These are phyloP conservation scores for Conoideocrella luteorostrata DNA, from an alignment of 2,329 filamentous ascomycete species.

Conservation along the genomic window DNA sequence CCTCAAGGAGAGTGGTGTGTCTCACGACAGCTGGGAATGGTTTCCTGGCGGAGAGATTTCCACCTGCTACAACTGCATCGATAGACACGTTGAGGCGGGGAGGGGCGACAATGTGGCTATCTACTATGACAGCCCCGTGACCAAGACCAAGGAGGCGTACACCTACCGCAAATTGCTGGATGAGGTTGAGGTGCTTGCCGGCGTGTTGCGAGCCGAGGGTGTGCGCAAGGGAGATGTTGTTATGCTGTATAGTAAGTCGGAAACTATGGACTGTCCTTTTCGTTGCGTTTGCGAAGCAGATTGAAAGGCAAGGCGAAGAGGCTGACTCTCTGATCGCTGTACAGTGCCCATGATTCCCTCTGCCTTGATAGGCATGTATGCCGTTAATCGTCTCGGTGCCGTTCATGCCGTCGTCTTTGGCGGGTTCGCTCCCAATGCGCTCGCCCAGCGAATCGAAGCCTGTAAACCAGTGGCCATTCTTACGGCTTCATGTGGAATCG, in stretches of 20 bases:
- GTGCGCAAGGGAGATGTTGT: slow-evolving; percentile 81
- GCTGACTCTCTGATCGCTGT: not conserved
- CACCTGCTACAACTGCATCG: slow-evolving; percentile 86
- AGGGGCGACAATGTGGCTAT: slow-evolving; percentile 69
- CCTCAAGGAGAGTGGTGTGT: slow-evolving; percentile 52
- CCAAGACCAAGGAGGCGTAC: slow-evolving; percentile 60
- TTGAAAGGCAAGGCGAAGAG: not conserved
- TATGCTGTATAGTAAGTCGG: slow-evolving; percentile 72
- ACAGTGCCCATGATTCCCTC: slow-evolving; percentile 92
- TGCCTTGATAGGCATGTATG: slow-evolving; percentile 79
- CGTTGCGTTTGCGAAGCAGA: slow-evolving; percentile 8
- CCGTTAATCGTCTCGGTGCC: slow-evolving; percentile 73
- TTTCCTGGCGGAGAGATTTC: slow-evolving; percentile 84
- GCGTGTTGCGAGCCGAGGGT: slow-evolving; percentile 74
- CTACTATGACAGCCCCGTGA: slow-evolving; percentile 83
- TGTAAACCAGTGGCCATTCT: slow-evolving; percentile 69
- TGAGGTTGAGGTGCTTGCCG: slow-evolving; percentile 77
- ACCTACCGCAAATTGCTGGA: slow-evolving; percentile 71
- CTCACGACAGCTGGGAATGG: slow-evolving; percentile 80
- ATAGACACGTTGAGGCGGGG: slow-evolving; percentile 79
- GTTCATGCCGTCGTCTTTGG: slow-evolving; percentile 92
- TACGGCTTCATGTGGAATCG: slow-evolving; percentile 88
- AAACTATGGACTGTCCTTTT: too few relatives aligned
- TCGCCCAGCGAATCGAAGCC: slow-evolving; percentile 84
- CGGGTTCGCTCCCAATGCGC: slow-evolving; percentile 73